Conservation (phyloP, 2,329 filamentous ascomycete species). For the Aspergillus vadensis region DNA sequence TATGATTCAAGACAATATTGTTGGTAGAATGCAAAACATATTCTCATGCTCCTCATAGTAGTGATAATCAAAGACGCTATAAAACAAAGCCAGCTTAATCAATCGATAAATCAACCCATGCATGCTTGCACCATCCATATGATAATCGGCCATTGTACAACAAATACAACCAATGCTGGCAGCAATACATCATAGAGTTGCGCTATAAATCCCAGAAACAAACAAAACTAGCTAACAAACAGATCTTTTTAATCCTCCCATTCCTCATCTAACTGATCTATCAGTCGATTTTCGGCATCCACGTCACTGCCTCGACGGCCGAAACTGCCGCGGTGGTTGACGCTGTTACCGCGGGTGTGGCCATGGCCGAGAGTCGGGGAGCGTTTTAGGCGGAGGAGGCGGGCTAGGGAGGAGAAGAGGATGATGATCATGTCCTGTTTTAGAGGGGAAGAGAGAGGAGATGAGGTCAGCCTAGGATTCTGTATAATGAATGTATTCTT, state of each 20-base stretch:
- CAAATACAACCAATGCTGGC: no score
- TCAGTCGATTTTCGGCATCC: constrained; percentile 89
- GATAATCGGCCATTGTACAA: no score
- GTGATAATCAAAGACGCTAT: no score
- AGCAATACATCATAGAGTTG: no score
- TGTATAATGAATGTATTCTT: not conserved
- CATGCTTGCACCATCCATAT: no score
- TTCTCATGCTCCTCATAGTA: no score
- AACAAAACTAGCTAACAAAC: not conserved
- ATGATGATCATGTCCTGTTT: constrained; percentile 52
- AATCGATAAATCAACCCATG: no score
- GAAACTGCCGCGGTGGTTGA: constrained; percentile 29
- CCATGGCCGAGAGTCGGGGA: constrained; percentile 40
- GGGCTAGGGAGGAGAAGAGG: constrained; percentile 47
- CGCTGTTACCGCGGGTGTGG: constrained; percentile 36
- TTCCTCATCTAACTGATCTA: constrained; percentile 94
- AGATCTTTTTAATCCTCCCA: constrained; percentile 73
- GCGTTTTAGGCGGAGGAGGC: constrained; percentile 40
- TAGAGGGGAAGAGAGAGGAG: not conserved
- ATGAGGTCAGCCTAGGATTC: constrained; percentile 12
- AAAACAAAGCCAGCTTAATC: no score
- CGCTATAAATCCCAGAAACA: not conserved
- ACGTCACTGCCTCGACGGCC: constrained; percentile 39
- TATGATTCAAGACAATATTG: no score
- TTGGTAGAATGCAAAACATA: no score